Base-by-base conservation (phyloP, 2,329 filamentous ascomycete species). In the Ceratocystis cacaofunesta region DNA sequence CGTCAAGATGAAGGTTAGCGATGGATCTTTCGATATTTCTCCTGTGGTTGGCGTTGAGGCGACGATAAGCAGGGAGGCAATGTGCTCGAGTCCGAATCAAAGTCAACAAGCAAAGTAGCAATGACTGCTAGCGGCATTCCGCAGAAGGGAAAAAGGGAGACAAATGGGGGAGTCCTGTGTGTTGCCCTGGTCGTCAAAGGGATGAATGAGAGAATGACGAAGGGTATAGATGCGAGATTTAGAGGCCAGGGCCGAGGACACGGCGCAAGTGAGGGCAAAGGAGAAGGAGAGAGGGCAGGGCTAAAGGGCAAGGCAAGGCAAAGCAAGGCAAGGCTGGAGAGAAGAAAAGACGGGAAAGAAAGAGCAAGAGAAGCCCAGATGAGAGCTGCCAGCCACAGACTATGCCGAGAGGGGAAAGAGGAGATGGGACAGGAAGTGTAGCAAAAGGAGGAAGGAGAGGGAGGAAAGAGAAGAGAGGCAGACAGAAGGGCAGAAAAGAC, bases 391-490 rank as follows among this genome's bases (percentile, higher is more conserved):
- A 25, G 48, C n/a, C 22, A n/a, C 22, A 25, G n/a, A 25, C n/a
- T 52, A 19, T 5, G 22, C n/a, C n/a, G 48, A n/a, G 25, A 61
- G 36, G 12, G 8, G 10, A 65, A 32, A 44, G 50, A 25, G 43
- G 15, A 36, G 19, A 28, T 32, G 63, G 61, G 17, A 52, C 55
- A 65, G 57, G 30, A 57, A 44, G n/a, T 12, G 58, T 36, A 55
- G 52, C 58, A 62, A 41, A 65, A 66, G 50, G 63, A 58, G 65
- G 65, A 52, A 32, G 48, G 61, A 61, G 62, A 43, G 62, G 36
- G 55, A 61, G 15, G 52, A 44, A 63, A 41, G 57, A 44, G 48
- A 62, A 64, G 44, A 10, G 55, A 57, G 50, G 55, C 62, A 63
- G 43, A 63, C 12, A 63, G 25, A 5, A n/a, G 25, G 28, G 64